Conservation (phyloP, 2,329 filamentous ascomycete genomes). For the Eutypella sp. region DNA sequence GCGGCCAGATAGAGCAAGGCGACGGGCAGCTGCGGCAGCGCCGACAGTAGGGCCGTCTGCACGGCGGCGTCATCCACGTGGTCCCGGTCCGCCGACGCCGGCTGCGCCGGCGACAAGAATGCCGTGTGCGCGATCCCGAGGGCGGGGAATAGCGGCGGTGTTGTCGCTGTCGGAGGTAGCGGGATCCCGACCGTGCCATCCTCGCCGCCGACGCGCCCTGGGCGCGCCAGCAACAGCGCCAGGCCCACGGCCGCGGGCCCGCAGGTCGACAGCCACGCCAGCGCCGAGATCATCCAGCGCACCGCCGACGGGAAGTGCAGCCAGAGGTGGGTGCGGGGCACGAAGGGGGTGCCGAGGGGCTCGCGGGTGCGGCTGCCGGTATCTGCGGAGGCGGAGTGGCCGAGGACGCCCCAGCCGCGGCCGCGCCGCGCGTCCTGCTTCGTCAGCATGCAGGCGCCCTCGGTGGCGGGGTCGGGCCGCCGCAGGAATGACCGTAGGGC, state of each 20-base stretch:
- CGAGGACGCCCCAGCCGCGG: conserved; percentile 35
- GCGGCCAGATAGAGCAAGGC: conserved; percentile 41
- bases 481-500: conserved; percentile 27
- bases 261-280: conserved; percentile 34
- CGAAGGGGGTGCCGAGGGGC: conserved; percentile 35
- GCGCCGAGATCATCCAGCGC: conserved; percentile 37
- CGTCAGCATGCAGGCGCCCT: conserved; percentile 39
- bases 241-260: conserved; percentile 36
- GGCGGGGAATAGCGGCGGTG: conserved; percentile 32
- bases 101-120: conserved; percentile 13
- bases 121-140: conserved; percentile 3
- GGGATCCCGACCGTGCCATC: no score
- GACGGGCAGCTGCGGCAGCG: conserved; percentile 45
- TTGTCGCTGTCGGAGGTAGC: conserved; percentile 31
- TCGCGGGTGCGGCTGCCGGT: background rate
- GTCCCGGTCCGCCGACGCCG: conserved; percentile 24
- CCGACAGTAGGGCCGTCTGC: conserved; percentile 32
- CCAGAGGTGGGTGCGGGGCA: conserved; percentile 38
- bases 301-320: conserved; percentile 35
- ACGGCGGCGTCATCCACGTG: conserved; percentile 33
- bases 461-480: conserved; percentile 24
- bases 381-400: no score
- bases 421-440: conserved; percentile 40
- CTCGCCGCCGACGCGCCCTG: no score
- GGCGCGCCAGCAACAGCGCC: conserved; percentile 28